Evolutionary conservation across 148 eudicot species (phyloP).

Genomic region (Euryodendron excelsum): DNA sequence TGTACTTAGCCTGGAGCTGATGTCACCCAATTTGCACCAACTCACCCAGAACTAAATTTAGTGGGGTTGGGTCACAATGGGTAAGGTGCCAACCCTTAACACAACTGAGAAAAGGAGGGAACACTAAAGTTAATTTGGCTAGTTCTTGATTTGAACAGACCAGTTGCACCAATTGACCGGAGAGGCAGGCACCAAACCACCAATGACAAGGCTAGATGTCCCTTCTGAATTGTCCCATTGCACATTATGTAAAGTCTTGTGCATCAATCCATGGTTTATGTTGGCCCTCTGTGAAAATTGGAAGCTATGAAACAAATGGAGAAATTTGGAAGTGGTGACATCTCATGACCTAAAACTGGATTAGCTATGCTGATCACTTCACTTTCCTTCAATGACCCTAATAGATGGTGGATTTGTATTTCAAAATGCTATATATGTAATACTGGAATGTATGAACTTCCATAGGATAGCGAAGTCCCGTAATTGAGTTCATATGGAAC

Average conservation of each 20-base stretch:
- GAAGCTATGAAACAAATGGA: background rate
- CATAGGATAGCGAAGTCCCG: background rate
- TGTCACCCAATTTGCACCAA: background rate
- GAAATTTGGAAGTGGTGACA: background rate
- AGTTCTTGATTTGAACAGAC: background rate
- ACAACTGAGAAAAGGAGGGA: background rate
- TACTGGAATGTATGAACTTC: background rate
- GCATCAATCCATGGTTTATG: background rate
- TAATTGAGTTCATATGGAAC: background rate
- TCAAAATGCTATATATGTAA: constrained; percentile 4
- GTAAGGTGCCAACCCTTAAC: background rate
- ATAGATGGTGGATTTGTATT: background rate
- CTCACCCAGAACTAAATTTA: background rate
- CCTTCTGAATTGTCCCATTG: background rate
- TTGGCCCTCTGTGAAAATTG: background rate
- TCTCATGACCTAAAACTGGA: background rate
- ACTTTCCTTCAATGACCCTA: background rate
- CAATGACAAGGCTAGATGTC: background rate
- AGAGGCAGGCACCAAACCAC: background rate
- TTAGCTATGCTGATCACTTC: background rate
- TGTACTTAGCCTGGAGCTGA: background rate
- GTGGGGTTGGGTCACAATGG: background rate
- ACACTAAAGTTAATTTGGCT: background rate
- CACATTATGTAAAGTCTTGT: no score
- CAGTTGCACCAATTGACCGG: background rate